These are phyloP conservation scores for Bullera alba DNA, from an alignment of 768 basidiomycete genomes.

Conservation along the genomic window DNA sequence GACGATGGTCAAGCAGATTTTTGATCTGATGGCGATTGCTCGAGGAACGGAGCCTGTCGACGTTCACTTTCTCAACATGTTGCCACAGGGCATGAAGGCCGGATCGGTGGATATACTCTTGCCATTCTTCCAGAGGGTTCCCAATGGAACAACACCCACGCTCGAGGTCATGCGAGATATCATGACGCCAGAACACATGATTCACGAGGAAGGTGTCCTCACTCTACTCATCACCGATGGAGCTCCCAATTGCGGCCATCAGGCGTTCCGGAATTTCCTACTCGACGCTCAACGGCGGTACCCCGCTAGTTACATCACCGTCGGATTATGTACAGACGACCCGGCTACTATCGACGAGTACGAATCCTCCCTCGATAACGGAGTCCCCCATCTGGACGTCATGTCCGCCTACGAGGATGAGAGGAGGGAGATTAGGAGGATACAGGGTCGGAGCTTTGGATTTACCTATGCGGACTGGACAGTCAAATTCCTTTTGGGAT, in stretches of 20 bases:
- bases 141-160: constrained; percentile 13
- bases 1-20: constrained; percentile 20
- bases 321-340: constrained; percentile 23
- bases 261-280: constrained; percentile 14
- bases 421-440: constrained; percentile 11
- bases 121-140: constrained; percentile 6
- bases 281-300: constrained; percentile 15
- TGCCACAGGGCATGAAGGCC: constrained; percentile 18
- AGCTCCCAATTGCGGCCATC: constrained; percentile 24
- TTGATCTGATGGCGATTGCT: constrained; percentile 15
- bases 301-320: constrained; percentile 22
- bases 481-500: constrained; percentile 19
- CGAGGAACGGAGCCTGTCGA: constrained; percentile 13
- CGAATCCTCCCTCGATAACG: constrained; percentile 19
- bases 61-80: constrained; percentile 16
- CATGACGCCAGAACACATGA: constrained; percentile 16
- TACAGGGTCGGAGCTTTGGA: constrained; percentile 12
- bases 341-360: constrained; percentile 18
- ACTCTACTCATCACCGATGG: constrained; percentile 21
- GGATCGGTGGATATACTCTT: constrained; percentile 4
- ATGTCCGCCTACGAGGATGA: constrained; percentile 25
- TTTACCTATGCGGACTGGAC: constrained; percentile 22
- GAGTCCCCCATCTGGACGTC: constrained; percentile 20
- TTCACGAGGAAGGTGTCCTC: constrained; percentile 18
- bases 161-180: constrained; percentile 15